These are phyloP conservation scores for Musa itinerans DNA, from an alignment of 176 grass and related monocot genomes.

Conservation along the genomic window DNA sequence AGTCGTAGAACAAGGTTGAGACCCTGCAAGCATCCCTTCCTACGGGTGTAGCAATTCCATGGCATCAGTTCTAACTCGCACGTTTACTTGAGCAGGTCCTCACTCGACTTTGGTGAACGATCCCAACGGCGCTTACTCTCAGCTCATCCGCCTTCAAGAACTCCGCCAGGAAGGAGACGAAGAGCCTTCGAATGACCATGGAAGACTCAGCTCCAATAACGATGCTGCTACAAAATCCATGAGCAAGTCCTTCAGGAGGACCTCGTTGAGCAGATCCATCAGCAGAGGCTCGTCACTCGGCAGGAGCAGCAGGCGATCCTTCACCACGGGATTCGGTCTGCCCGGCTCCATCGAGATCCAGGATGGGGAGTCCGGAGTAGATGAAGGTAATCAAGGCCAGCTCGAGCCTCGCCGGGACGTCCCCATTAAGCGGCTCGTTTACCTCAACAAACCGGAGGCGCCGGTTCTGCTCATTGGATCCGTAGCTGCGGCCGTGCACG, in stretches of 20 bases:
- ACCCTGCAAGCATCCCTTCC: background rate
- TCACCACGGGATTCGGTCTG: constrained; percentile 28
- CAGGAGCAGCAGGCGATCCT: constrained; percentile 36
- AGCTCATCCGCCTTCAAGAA: constrained; percentile 66
- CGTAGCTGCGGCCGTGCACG: constrained; percentile 37
- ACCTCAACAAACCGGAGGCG: constrained; percentile 71
- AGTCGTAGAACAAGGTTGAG: constrained; percentile 79
- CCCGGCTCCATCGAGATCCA: constrained; percentile 33
- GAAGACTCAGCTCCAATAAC: constrained; percentile 21
- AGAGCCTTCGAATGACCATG: constrained; percentile 18
- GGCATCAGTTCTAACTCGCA: background rate
- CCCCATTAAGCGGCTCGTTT: constrained; percentile 43
- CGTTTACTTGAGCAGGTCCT: constrained; percentile 35
- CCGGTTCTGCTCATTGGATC: constrained; percentile 51
- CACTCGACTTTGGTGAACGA: constrained; percentile 50
- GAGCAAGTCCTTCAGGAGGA: constrained; percentile 4
- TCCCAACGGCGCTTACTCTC: constrained; percentile 58
- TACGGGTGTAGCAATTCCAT: background rate
- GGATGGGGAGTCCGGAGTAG: constrained; percentile 1
- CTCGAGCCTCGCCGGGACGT: constrained; percentile 28
- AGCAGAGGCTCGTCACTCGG: constrained; percentile 46
- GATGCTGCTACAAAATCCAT: constrained; percentile 12
- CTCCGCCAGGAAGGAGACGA: constrained; percentile 23
- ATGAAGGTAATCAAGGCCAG: constrained; percentile 15
- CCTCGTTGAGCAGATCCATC: constrained; percentile 12